Base-by-base conservation (phyloP, 768 basidiomycete species). In the Paxillus involutus region DNA sequence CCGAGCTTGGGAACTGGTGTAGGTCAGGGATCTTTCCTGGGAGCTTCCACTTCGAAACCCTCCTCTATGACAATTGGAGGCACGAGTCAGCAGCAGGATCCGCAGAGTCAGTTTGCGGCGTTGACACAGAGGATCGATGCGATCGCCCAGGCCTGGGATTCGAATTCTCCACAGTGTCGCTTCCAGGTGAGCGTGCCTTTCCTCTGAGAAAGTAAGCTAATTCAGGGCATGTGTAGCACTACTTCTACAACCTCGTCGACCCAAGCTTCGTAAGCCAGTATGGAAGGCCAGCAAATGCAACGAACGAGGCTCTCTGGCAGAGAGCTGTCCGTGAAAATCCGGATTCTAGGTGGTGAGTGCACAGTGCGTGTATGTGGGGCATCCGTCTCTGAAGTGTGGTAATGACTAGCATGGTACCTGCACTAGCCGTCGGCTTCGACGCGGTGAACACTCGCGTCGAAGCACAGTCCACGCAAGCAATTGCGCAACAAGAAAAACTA, bases 181-280 rank as follows among this genome's bases (percentile, higher is more conserved):
- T 94, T 94, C 69, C 91, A 93, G 74, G 91, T 91, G 55, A 35
- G 53, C 47, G 10, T 49, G 14, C 10, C 17, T 55, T 29, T 39
- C 16, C 13, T 21, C 13, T 16, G 11, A 40, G 33, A 8, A 33
- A n/a, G 32, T 32, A 26, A 35, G 35, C 48, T 63, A 39, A 58
- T 12, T 32, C 32, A 9, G 43, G 6, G 39, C 13, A 41, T 40
- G 37, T 17, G 36, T 51, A 93, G 91, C 81, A 90, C 58, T 83
- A 82, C 58, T 94, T 94, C 60, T 94, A 94, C 67, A 94, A 93
- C 61, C 73, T 90, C 13, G 89, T 93, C 4, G 84, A 88, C 60
- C 88, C 89, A 0, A 74, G 73, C 6, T 77, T 85, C 59, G 82
- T 88, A 3, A 75, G 73, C 26, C 59, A 84, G 48, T 94, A 89